These are phyloP conservation scores for Citrus cavaleriei DNA, from an alignment of 345 rosid species.

Conservation along the genomic window DNA sequence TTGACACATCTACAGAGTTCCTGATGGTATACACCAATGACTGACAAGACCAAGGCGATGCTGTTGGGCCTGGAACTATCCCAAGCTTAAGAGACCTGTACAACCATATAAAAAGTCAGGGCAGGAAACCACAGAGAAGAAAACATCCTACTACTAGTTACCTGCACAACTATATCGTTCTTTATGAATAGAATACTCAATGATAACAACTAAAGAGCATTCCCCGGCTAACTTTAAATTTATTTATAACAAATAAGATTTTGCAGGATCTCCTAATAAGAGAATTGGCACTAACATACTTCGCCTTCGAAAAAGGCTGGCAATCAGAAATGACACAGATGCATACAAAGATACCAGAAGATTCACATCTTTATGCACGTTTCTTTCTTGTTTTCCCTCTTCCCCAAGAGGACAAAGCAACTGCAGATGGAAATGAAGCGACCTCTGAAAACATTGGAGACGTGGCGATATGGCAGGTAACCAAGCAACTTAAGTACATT, in stretches of 20 bases:
- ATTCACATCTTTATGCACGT: not conserved
- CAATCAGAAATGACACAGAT: not conserved
- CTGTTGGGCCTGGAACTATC: slow-evolving; percentile 56
- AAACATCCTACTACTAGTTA: not conserved
- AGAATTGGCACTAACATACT: not conserved
- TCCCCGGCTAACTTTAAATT: not conserved
- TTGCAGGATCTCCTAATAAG: not conserved
- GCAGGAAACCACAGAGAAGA: slow-evolving; percentile 5
- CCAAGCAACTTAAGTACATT: not conserved
- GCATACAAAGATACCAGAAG: not conserved
- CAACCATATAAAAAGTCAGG: slow-evolving; percentile 7
- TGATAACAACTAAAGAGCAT: not conserved
- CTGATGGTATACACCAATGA: slow-evolving; percentile 52
- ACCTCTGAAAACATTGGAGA: not conserved
- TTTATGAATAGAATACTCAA: not conserved
- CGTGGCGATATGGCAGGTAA: not conserved
- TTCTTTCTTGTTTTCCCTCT: not conserved
- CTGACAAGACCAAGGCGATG: slow-evolving; percentile 48
- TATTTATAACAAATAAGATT: not conserved
- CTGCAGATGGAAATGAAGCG: not conserved
- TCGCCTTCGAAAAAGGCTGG: not conserved
- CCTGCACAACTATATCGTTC: not conserved
- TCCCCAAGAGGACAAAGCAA: not conserved
- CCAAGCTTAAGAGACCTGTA: slow-evolving; percentile 81
- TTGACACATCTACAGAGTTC: slow-evolving; percentile 57